These are phyloP conservation scores for Cephaloascus albidus DNA, from an alignment of 805 yeast species.

Conservation along the genomic window DNA sequence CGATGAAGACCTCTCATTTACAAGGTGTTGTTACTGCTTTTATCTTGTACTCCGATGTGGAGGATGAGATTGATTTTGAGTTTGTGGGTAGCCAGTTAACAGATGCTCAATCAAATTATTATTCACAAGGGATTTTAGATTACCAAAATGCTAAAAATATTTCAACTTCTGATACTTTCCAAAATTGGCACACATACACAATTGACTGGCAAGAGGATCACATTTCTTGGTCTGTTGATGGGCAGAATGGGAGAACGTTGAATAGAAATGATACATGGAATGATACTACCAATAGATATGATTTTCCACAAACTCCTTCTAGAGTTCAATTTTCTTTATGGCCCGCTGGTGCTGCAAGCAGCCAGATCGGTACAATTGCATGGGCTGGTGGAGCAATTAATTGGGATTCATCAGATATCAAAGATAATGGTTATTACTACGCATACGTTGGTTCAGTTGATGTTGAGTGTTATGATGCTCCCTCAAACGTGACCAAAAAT, in stretches of 20 bases:
- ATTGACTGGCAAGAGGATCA: conserved; percentile 77
- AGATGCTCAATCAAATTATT: conserved; percentile 69
- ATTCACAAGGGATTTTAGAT: conserved; percentile 65
- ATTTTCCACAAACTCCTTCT: conserved; percentile 68
- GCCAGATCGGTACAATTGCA: conserved; percentile 53
- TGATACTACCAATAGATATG: conserved; percentile 45
- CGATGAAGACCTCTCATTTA: conserved; percentile 62
- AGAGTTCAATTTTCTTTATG: conserved; percentile 65
- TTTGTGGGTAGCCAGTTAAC: conserved; percentile 69
- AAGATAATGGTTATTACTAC: conserved; percentile 74
- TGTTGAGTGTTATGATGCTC: conserved; percentile 68
- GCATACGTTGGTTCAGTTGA: conserved; percentile 50
- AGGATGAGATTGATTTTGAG: conserved; percentile 89
- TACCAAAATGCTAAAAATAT: conserved; percentile 47
- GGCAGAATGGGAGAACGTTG: conserved; percentile 55
- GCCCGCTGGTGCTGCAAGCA: conserved; percentile 61
- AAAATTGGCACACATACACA: conserved; percentile 63
- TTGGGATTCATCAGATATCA: conserved; percentile 73
- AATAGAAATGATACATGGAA: conserved; percentile 52
- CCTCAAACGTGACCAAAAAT: conserved; percentile 35
- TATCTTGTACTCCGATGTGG: conserved; percentile 72
- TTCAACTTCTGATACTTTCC: conserved; percentile 43
- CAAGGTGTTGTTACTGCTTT: conserved; percentile 80
- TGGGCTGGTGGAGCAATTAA: conserved; percentile 87
- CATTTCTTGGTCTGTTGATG: conserved; percentile 68